Conservation (phyloP, 2,329 filamentous ascomycete genomes). For the Chaetothyriales sp. region DNA sequence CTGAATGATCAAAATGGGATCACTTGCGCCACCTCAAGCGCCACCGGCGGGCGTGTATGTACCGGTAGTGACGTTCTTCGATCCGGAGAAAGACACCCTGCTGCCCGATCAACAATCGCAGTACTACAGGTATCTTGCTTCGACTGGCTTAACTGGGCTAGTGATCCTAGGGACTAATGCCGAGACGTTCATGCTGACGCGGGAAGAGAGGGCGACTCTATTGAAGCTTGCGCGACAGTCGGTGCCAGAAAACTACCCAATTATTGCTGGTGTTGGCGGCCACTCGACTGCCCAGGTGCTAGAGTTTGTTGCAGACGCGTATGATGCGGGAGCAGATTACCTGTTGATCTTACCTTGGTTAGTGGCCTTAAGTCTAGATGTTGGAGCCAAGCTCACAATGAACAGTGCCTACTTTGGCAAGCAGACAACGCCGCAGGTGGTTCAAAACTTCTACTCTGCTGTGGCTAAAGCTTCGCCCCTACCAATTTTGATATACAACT, state of each 20-base stretch:
- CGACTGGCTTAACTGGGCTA: constrained; percentile 38
- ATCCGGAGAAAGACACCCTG: constrained; percentile 36
- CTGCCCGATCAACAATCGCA: constrained; percentile 36
- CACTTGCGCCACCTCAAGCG: constrained; percentile 3
- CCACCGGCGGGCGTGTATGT: constrained; percentile 37
- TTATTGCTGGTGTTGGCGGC: constrained; percentile 51
- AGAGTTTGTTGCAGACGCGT: constrained; percentile 46
- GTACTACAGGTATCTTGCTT: constrained; percentile 40
- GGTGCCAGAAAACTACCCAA: constrained; percentile 40
- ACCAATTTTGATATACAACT: constrained; percentile 54
- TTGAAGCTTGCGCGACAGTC: constrained; percentile 42
- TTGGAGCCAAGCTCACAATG: neutral
- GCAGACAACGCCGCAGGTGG: constrained; percentile 42
- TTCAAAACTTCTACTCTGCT: constrained; percentile 47
- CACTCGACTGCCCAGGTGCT: constrained; percentile 53
- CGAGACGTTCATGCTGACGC: constrained; percentile 44
- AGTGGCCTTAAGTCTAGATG: neutral
- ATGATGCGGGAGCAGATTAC: constrained; percentile 48
- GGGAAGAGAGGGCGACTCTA: constrained; percentile 45
- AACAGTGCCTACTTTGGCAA: constrained; percentile 48
- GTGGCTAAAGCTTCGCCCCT: constrained; percentile 40
- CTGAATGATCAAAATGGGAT: neutral
- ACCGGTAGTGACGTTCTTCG: constrained; percentile 43
- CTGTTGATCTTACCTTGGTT: constrained; percentile 45
- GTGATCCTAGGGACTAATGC: constrained; percentile 44